phyloP scores from a whole-genome alignment of 768 basidiomycete genomes.

The Lyophyllum semitale region DNA sequence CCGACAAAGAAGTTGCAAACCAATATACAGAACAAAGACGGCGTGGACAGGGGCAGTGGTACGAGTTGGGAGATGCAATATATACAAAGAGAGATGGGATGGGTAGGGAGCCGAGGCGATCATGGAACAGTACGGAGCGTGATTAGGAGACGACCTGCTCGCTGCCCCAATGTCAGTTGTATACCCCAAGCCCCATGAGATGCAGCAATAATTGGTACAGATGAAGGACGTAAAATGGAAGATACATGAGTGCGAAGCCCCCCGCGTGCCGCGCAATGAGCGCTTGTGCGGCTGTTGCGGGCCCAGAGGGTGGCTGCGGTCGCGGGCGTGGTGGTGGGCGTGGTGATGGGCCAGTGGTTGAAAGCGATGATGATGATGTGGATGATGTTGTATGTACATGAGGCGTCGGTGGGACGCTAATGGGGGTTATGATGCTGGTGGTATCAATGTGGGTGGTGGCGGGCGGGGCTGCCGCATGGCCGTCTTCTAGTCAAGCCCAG shows the following conservation, averaged over 20 bases:
- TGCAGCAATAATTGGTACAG: constrained; percentile 26
- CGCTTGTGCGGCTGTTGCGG: constrained; percentile 14
- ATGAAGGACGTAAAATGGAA: constrained; percentile 24
- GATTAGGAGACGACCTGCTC: not conserved
- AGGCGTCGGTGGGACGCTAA: not conserved
- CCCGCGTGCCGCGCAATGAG: constrained; percentile 18
- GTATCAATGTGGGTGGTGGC: constrained; percentile 9
- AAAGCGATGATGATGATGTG: constrained; percentile 3
- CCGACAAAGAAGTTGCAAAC: constrained; percentile 2
- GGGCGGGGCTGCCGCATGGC: constrained; percentile 1
- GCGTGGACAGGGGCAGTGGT: not conserved
- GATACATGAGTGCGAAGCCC: constrained; percentile 21
- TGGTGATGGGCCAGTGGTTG: constrained; percentile 2
- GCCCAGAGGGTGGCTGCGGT: constrained; percentile 15
- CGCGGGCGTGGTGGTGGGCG: constrained; percentile 1
- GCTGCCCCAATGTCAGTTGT: not conserved
- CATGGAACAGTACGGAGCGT: not conserved
- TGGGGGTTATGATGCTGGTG: constrained; percentile 17
- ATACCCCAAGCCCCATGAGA: constrained; percentile 14
- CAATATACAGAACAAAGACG: constrained; percentile 13
- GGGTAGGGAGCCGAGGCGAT: too few species aligned
- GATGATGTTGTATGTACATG: constrained; percentile 12
- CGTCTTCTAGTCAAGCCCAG: constrained; percentile 23
- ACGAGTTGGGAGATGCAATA: constrained; percentile 5
- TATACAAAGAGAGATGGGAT: constrained; percentile 4